phyloP scores from a whole-genome alignment of 129 eudicot genomes.

The Flaveria linearis region DNA sequence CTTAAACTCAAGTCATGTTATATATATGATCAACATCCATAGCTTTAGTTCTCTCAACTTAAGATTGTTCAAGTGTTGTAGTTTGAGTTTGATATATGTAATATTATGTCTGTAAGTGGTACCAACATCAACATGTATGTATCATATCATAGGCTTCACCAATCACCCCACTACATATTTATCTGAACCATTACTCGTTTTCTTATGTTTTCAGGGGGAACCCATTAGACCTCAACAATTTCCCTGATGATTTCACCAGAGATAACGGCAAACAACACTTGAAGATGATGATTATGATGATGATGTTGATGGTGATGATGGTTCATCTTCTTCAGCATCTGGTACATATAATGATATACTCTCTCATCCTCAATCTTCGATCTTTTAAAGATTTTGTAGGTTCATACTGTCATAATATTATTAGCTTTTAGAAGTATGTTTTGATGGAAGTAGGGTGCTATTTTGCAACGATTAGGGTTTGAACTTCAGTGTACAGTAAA shows the following conservation, averaged over 20 bases:
- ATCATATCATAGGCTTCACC: slow-evolving; percentile 21
- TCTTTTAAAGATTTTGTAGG: background rate
- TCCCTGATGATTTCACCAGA: slow-evolving; percentile 68
- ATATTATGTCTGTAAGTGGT: slow-evolving; percentile 43
- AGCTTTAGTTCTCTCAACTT: slow-evolving; percentile 35
- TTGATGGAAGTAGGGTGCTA: background rate
- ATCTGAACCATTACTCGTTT: background rate
- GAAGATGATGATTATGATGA: slow-evolving; percentile 40
- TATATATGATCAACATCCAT: slow-evolving; percentile 31
- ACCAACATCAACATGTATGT: slow-evolving; percentile 31
- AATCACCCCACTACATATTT: slow-evolving; percentile 14
- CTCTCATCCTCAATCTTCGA: background rate
- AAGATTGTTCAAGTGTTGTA: slow-evolving; percentile 17
- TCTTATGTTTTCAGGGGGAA: slow-evolving; percentile 67
- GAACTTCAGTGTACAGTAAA: slow-evolving; percentile 29
- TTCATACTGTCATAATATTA: too few relatives aligned
- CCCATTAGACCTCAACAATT: slow-evolving; percentile 90
- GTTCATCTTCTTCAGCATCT: slow-evolving; percentile 73
- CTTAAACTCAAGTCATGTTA: slow-evolving; percentile 56
- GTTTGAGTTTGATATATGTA: background rate
- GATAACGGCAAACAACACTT: slow-evolving; percentile 47
- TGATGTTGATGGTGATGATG: slow-evolving; percentile 34
- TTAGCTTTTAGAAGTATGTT: slow-evolving; percentile 18
- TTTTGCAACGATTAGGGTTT: background rate
- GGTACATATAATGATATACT: slow-evolving; percentile 28